phyloP scores from a whole-genome alignment of 306 rosid genomes.

The Casuarina equisetifolia region DNA sequence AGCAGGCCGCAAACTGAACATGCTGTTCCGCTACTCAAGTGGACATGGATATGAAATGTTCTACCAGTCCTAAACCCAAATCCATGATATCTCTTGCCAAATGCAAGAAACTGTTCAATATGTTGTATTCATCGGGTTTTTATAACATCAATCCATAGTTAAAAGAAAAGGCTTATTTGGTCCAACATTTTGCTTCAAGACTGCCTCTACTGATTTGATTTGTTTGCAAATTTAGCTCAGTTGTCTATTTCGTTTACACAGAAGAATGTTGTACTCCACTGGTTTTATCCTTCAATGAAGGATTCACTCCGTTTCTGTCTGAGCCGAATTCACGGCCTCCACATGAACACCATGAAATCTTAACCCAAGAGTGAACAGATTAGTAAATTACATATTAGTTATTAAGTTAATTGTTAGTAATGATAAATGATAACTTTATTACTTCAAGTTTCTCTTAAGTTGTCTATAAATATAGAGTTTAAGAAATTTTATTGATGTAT shows the following conservation, averaged over 20 bases:
- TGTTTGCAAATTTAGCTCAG: not conserved
- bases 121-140: not conserved
- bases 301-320: not conserved
- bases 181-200: not conserved
- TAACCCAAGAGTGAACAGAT: not conserved
- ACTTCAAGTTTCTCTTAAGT: not conserved
- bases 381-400: not conserved
- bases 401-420: no score
- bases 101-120: not conserved
- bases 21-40: not conserved
- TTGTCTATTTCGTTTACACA: not conserved
- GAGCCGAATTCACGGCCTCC: not conserved
- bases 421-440: no score
- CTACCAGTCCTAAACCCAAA: not conserved
- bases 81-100: not conserved
- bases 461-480: no score
- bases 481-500: no score
- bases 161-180: not conserved
- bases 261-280: not conserved
- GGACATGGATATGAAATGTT: not conserved
- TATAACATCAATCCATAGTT: not conserved
- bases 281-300: not conserved
- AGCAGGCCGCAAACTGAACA: slow-evolving; percentile 11
- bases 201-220: not conserved
- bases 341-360: not conserved